Conservation (phyloP, 108 stramenopile genomes). For the Asterionellopsis glacialis region DNA sequence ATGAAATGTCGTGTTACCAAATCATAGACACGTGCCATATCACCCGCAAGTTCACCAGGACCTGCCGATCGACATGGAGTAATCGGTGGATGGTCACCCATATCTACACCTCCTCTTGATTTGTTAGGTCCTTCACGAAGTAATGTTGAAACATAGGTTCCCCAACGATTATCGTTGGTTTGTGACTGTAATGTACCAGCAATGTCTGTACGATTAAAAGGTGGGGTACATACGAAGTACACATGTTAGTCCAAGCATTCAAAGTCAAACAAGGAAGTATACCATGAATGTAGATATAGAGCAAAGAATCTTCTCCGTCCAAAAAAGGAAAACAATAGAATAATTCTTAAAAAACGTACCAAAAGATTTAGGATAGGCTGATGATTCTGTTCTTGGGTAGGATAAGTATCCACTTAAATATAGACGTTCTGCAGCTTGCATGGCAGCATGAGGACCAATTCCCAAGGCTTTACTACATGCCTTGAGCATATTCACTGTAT, state of each 20-base stretch:
- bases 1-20: slow-evolving; percentile 85
- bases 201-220: slow-evolving; percentile 32
- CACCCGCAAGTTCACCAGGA: slow-evolving; percentile 61
- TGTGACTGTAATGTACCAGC: slow-evolving; percentile 71
- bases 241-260: too few relatives aligned
- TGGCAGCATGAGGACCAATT: slow-evolving; percentile 78
- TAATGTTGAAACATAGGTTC: slow-evolving; percentile 61
- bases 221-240: too few relatives aligned
- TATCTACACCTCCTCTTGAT: slow-evolving; percentile 71
- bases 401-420: slow-evolving; percentile 85
- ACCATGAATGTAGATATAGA: too few relatives aligned
- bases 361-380: slow-evolving; percentile 78
- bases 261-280: too few relatives aligned
- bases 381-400: slow-evolving; percentile 82
- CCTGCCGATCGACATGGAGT: slow-evolving; percentile 65
- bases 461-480: slow-evolving; percentile 81
- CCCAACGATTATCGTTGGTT: slow-evolving; percentile 64
- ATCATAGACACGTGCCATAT: slow-evolving; percentile 85
- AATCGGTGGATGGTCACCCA: slow-evolving; percentile 89
- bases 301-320: too few relatives aligned
- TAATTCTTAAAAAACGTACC: too few relatives aligned
- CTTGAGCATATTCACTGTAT: slow-evolving; percentile 76
- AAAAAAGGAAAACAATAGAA: too few relatives aligned
- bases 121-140: slow-evolving; percentile 48
- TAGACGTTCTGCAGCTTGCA: slow-evolving; percentile 71